phyloP scores from a whole-genome alignment of 2,329 filamentous ascomycete genomes.

The Coleophoma cylindrospora region DNA sequence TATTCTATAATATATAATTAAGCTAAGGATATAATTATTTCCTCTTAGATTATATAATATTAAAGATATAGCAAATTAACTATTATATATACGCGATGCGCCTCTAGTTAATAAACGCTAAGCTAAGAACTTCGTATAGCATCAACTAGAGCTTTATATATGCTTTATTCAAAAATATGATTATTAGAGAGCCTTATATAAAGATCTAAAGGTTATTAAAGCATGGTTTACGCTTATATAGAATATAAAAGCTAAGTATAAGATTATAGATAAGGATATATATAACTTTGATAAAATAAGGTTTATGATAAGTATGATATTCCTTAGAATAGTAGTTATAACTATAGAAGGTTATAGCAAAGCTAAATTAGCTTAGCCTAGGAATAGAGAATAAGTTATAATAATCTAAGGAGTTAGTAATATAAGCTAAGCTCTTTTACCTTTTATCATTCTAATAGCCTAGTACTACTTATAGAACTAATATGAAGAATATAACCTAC shows the following conservation, averaged over 20 bases:
- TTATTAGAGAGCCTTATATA: no score
- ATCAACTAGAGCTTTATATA: no score
- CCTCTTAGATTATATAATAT: no score
- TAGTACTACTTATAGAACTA: slow-evolving; percentile 3
- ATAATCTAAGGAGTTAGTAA: slow-evolving; percentile 20
- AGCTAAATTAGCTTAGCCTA: slow-evolving; percentile 11
- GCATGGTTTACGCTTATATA: background rate
- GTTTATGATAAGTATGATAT: slow-evolving; percentile 17
- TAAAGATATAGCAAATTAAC: no score
- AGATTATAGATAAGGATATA: slow-evolving; percentile 6
- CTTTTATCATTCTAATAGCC: slow-evolving; percentile 21
- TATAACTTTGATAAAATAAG: slow-evolving; percentile 15
- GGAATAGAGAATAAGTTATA: slow-evolving; percentile 22
- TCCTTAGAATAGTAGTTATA: slow-evolving; percentile 15
- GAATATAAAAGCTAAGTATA: slow-evolving; percentile 9
- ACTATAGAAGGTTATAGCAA: slow-evolving; percentile 8
- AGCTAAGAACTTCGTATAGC: no score
- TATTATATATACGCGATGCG: no score
- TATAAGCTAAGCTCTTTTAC: slow-evolving; percentile 15
- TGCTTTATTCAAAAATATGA: no score
- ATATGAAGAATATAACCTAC: slow-evolving; percentile 7
- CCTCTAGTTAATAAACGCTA: no score
- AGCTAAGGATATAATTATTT: no score
- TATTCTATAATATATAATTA: no score
- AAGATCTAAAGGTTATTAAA: no score